These are phyloP conservation scores for Neofusicoccum ribis DNA, from an alignment of 2,329 filamentous ascomycete species.

Conservation along the genomic window DNA sequence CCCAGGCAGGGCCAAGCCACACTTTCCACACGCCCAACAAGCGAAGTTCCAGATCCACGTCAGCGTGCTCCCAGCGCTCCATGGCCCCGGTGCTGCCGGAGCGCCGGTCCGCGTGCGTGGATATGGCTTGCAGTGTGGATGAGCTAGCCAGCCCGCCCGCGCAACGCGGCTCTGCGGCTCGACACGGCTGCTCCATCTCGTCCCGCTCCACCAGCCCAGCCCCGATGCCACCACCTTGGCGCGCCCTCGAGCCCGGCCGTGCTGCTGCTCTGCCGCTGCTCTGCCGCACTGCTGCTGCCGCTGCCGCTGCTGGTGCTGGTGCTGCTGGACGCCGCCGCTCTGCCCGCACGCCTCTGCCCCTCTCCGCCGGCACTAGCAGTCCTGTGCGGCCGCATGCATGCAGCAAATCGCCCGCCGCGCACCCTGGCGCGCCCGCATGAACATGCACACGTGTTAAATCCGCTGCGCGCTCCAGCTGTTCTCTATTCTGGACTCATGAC, in stretches of 20 bases:
- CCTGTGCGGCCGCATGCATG: not conserved
- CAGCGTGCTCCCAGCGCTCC: conserved; percentile 16
- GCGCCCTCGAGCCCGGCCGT: not conserved
- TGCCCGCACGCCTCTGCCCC: too few species aligned
- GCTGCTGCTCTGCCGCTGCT: not conserved
- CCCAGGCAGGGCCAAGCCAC: conserved; percentile 15
- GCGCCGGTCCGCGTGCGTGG: not conserved
- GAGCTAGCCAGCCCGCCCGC: conserved; percentile 6
- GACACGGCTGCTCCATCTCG: not conserved
- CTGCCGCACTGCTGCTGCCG: not conserved
- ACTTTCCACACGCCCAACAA: conserved; percentile 12
- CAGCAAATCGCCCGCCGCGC: not conserved
- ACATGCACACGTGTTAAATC: conserved; percentile 1
- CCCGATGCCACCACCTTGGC: not conserved
- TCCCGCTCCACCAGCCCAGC: not conserved
- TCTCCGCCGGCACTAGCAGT: too few species aligned
- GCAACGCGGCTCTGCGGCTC: conserved; percentile 15
- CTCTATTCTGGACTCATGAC: not conserved
- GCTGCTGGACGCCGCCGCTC: too few species aligned
- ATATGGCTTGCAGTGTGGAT: conserved; percentile 15
- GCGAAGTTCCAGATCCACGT: conserved; percentile 20
- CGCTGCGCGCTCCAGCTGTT: not conserved
- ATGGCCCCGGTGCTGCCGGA: conserved; percentile 1
- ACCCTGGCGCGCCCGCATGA: not conserved
- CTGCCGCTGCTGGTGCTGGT: too few species aligned